These are phyloP conservation scores for Chaetomium fimeti DNA, from an alignment of 495 filamentous ascomycete species.

Conservation along the genomic window DNA sequence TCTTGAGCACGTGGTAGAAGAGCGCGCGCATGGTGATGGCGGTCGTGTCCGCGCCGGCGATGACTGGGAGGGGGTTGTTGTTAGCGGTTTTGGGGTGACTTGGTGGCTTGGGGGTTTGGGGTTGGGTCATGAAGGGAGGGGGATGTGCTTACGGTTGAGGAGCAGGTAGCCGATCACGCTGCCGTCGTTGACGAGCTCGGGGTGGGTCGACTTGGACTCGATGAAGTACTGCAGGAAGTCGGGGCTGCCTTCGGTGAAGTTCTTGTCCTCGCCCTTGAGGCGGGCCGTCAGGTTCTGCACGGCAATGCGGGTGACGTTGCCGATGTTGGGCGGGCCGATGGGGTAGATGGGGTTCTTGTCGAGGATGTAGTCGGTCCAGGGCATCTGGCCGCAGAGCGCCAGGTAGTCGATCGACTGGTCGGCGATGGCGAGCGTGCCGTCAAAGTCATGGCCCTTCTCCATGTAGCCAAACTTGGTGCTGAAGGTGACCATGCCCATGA, in stretches of 20 bases:
- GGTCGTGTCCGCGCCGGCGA: conserved; percentile 48
- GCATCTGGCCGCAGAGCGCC: conserved; percentile 33
- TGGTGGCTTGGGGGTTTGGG: neutral
- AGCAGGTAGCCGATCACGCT: conserved; percentile 30
- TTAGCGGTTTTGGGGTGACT: neutral
- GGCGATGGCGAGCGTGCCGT: conserved; percentile 28
- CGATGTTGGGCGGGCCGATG: conserved; percentile 28
- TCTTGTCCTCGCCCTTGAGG: conserved; percentile 28
- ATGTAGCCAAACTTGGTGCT: conserved; percentile 36
- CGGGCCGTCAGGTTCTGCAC: conserved; percentile 27
- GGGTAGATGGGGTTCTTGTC: conserved; percentile 34
- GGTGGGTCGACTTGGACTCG: conserved; percentile 31
- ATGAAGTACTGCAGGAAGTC: conserved; percentile 38
- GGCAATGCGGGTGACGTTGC: conserved; percentile 28
- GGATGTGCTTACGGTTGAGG: conserved; percentile 36
- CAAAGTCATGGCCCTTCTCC: conserved; percentile 28
- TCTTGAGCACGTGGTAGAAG: conserved; percentile 38
- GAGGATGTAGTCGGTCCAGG: conserved; percentile 33
- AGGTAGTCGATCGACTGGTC: conserved; percentile 32
- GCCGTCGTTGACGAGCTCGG: conserved; percentile 31
- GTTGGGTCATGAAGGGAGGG: neutral
- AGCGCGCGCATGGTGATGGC: conserved; percentile 40
- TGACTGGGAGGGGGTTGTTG: conserved; percentile 29
- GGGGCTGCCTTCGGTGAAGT: conserved; percentile 21
- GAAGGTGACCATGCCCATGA: conserved; percentile 48